These are phyloP conservation scores for Lactuca sativa DNA, from an alignment of 129 eudicot species.

Conservation along the genomic window DNA sequence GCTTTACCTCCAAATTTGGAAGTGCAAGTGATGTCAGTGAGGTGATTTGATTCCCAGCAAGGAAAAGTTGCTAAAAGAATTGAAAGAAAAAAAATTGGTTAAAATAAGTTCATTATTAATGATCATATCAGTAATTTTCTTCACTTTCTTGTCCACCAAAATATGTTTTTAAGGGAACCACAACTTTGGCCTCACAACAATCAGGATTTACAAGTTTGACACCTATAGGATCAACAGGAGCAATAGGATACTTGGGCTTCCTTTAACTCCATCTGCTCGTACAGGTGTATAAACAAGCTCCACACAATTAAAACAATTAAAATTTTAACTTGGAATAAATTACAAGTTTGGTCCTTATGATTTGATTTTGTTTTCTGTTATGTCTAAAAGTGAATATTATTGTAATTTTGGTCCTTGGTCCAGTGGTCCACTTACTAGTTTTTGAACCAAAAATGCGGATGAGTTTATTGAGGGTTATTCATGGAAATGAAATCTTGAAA, in stretches of 20 bases:
- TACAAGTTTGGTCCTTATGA: too few species aligned
- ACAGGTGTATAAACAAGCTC: slow-evolving; percentile 85
- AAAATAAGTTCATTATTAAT: slow-evolving; percentile 2
- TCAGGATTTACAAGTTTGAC: slow-evolving; percentile 66
- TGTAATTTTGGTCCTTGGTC: too few species aligned
- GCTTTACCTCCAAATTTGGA: too few species aligned
- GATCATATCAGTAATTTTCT: slow-evolving; percentile 41
- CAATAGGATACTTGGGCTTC: slow-evolving; percentile 54
- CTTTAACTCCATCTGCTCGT: slow-evolving; percentile 74
- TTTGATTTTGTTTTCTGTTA: too few species aligned
- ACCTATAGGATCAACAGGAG: slow-evolving; percentile 66
- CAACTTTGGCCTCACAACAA: slow-evolving; percentile 72
- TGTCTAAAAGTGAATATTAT: too few species aligned
- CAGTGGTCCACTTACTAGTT: too few species aligned
- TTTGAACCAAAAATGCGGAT: too few species aligned
- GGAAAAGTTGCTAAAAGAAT: slow-evolving; percentile 89
- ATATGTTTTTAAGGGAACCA: slow-evolving; percentile 65
- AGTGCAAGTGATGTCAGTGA: too few species aligned
- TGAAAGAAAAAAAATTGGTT: slow-evolving; percentile 1
- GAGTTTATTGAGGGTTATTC: too few species aligned
- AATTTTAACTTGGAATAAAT: too few species aligned
- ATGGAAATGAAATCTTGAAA: too few species aligned
- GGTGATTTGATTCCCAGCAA: slow-evolving; percentile 96
- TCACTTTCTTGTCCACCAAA: slow-evolving; percentile 91
- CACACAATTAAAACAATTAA: too few species aligned